Conservation (phyloP, 371 early-diverging fungal genomes). For the Mortierella sp. region DNA sequence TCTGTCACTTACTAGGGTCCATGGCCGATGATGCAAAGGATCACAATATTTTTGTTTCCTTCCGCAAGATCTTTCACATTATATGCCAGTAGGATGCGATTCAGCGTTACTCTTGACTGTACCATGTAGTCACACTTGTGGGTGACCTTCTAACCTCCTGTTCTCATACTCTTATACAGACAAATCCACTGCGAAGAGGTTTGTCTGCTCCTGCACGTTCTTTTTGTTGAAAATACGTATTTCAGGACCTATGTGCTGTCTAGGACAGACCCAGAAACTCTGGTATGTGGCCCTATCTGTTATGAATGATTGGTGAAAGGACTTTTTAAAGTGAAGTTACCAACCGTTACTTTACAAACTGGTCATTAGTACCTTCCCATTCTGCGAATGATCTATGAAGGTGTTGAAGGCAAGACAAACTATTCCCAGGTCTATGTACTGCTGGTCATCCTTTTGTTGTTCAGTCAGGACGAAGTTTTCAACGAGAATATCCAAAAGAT, state of each 20-base stretch:
- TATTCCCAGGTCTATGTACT: constrained; percentile 77
- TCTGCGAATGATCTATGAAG: constrained; percentile 73
- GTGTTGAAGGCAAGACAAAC: constrained; percentile 68
- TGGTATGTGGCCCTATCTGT: constrained; percentile 42
- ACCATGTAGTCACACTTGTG: no score
- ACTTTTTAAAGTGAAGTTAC: no score
- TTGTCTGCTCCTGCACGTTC: constrained; percentile 72
- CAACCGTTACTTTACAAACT: neutral
- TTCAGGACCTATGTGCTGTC: constrained; percentile 81
- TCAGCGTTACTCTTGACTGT: no score
- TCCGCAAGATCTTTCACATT: constrained; percentile 70
- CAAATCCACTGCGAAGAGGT: constrained; percentile 73
- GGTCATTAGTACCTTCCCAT: constrained; percentile 73
- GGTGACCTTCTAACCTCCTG: neutral
- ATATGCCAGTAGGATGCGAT: constrained; percentile 62
- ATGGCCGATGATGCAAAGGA: constrained; percentile 56
- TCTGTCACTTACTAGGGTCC: constrained; percentile 18
- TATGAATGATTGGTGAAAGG: no score
- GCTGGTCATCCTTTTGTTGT: constrained; percentile 69
- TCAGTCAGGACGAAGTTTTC: constrained; percentile 79
- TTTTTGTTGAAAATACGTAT: constrained; percentile 73
- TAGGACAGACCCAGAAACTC: constrained; percentile 79
- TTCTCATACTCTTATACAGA: constrained; percentile 36
- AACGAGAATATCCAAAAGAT: constrained; percentile 80
- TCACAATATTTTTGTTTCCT: constrained; percentile 62